Percentiles rank a stretch among this genome's conserved stretches.
Evolutionary conservation across 139 green algal species (phyloP).

Genomic region (Haematococcus sp.): DNA sequence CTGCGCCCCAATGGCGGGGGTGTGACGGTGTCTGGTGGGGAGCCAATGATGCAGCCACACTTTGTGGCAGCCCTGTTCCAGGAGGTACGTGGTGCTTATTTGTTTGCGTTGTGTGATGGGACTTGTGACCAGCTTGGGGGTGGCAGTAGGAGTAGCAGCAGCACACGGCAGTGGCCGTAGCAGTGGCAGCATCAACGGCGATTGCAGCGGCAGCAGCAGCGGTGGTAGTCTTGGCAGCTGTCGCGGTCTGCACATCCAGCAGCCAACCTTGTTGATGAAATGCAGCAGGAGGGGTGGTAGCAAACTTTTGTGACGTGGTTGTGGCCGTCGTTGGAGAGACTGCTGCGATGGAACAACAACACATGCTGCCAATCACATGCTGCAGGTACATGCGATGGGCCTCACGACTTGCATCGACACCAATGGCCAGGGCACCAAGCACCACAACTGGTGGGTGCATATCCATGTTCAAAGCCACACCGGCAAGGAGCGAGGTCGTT

Average conservation of each 20-base stretch:
- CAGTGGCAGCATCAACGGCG: too few relatives aligned
- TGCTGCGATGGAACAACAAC: background rate
- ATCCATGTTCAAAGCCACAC: too few relatives aligned
- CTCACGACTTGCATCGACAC: conserved; percentile 70
- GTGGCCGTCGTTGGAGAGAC: too few relatives aligned
- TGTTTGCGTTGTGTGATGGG: background rate
- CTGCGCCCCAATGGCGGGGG: conserved; percentile 44
- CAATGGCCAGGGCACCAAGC: conserved; percentile 60
- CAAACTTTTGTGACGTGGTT: too few relatives aligned
- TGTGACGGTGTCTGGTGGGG: conserved; percentile 60
- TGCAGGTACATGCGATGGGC: conserved; percentile 56
- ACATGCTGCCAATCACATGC: too few relatives aligned
- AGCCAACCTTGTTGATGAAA: too few relatives aligned
- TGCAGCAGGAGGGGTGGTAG: too few relatives aligned
- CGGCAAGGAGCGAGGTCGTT: too few relatives aligned
- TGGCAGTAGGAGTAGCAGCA: background rate
- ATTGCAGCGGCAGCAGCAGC: too few relatives aligned
- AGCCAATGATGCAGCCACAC: conserved; percentile 65
- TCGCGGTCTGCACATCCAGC: too few relatives aligned
- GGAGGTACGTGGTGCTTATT: background rate
- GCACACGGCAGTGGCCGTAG: too few relatives aligned
- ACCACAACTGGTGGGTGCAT: conserved; percentile 27
- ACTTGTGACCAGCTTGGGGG: background rate
- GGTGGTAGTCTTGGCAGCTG: too few relatives aligned
- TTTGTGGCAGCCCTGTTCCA: conserved; percentile 40